These are phyloP conservation scores for Pelagophyceae sp. DNA, from an alignment of 352 stramenopile species.

Conservation along the genomic window DNA sequence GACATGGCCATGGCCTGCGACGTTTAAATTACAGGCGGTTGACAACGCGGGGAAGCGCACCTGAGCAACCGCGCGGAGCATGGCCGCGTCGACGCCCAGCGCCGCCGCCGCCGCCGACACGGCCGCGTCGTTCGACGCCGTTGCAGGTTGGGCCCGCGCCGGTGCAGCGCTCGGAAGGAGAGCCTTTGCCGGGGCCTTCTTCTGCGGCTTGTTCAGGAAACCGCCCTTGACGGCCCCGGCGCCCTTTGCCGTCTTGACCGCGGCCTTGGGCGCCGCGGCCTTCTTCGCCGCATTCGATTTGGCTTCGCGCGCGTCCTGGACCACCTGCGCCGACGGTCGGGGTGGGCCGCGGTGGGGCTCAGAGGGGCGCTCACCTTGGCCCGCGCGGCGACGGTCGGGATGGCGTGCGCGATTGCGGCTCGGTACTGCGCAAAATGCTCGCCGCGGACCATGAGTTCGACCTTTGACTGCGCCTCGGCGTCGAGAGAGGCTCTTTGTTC, in stretches of 20 bases:
- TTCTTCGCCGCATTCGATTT: neutral
- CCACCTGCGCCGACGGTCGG: slow-evolving; percentile 32
- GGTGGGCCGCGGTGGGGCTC: neutral
- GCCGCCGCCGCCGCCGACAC: neutral
- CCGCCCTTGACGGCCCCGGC: slow-evolving; percentile 19
- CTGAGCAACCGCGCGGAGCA: neutral
- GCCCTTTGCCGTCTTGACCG: slow-evolving; percentile 39
- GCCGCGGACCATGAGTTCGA: slow-evolving; percentile 19
- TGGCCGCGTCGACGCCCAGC: slow-evolving; percentile 5
- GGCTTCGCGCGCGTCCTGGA: slow-evolving; percentile 31
- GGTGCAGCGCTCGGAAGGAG: neutral
- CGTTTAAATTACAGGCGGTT: no score
- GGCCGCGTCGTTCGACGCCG: slow-evolving; percentile 15
- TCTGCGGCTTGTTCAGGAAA: neutral
- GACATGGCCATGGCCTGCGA: slow-evolving; percentile 1
- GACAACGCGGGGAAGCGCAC: no score
- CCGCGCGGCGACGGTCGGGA: neutral
- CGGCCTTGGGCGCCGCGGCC: no score
- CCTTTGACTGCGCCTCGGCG: neutral
- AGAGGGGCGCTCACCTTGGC: slow-evolving; percentile 31
- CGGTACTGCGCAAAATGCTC: slow-evolving; percentile 37
- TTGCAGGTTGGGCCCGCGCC: no score
- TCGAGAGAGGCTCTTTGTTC: neutral
- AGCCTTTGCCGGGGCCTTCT: neutral
- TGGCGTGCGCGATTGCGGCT: slow-evolving; percentile 22